A percentile compares a stretch with the other conserved stretches of the same genome.
Conservation (phyloP, 176 grass and related monocot genomes). For the Rhynchospora tenuis region DNA sequence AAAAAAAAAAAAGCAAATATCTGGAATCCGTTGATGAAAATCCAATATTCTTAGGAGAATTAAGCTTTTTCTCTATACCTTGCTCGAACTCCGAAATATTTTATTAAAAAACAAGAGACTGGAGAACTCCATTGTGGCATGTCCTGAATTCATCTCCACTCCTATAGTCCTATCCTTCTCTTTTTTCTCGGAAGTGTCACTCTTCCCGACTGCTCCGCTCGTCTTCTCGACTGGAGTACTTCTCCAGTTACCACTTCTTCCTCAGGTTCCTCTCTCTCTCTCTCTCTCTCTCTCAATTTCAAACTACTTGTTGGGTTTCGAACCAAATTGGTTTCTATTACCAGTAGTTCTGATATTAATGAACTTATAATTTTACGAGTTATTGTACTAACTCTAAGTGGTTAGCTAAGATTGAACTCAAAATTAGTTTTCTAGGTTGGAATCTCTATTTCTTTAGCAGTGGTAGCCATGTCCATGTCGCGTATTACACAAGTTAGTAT, state of each 20-base stretch:
- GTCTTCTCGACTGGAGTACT: neutral
- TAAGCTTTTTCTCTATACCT: too few relatives aligned
- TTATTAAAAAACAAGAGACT: too few relatives aligned
- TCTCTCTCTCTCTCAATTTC: neutral
- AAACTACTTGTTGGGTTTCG: neutral
- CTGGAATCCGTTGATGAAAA: too few relatives aligned
- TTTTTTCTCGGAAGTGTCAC: neutral
- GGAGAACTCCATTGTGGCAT: neutral
- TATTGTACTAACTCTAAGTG: neutral
- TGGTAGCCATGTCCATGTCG: neutral
- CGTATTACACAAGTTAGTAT: conserved; percentile 2
- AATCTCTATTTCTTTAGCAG: neutral
- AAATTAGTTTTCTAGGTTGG: neutral
- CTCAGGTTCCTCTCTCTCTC: neutral
- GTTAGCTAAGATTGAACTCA: neutral
- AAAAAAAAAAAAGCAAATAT: too few relatives aligned
- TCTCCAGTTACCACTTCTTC: neutral
- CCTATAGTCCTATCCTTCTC: neutral
- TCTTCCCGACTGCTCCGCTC: neutral
- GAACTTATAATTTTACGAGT: neutral
- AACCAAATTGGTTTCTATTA: neutral
- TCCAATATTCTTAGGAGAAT: too few relatives aligned
- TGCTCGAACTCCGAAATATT: too few relatives aligned
- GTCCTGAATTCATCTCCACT: neutral
- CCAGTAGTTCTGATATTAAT: neutral